A percentile compares a stretch with the other conserved stretches of the same genome.
These are phyloP conservation scores for Pseudogymnoascus sp. DNA, from an alignment of 2,329 filamentous ascomycete genomes.

Conservation along the genomic window DNA sequence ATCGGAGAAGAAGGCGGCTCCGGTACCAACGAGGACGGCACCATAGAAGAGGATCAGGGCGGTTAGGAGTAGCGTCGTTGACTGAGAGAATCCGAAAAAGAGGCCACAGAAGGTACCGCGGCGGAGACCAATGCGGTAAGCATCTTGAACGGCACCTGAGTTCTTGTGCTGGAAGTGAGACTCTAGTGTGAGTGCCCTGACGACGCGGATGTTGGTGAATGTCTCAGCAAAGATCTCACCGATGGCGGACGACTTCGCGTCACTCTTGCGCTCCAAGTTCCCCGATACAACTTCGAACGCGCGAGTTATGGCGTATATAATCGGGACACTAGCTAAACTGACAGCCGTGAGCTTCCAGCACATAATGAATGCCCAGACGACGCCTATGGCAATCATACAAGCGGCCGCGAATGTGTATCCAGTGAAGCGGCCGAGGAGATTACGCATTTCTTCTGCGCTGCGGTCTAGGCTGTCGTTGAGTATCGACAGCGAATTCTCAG, in stretches of 20 bases:
- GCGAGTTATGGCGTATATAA: constrained; percentile 59
- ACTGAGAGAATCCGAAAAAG: constrained; percentile 72
- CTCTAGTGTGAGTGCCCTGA: constrained; percentile 69
- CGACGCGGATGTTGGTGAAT: constrained; percentile 70
- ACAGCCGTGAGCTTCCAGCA: constrained; percentile 79
- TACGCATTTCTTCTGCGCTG: constrained; percentile 80
- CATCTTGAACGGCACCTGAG: constrained; percentile 38
- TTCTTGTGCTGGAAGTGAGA: constrained; percentile 61
- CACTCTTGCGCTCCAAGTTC: constrained; percentile 64
- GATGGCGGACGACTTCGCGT: constrained; percentile 52
- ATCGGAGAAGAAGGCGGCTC: constrained; percentile 43
- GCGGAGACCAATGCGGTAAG: constrained; percentile 54
- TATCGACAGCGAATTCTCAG: constrained; percentile 53
- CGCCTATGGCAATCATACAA: constrained; percentile 59
- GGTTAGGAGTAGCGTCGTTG: constrained; percentile 61
- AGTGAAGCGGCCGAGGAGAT: constrained; percentile 70
- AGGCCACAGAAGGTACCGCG: constrained; percentile 61
- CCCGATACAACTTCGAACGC: constrained; percentile 57
- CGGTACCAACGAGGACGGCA: constrained; percentile 50
- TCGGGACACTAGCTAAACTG: constrained; percentile 58
- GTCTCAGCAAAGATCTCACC: constrained; percentile 64
- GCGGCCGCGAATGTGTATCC: constrained; percentile 60
- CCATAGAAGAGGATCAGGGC: constrained; percentile 83
- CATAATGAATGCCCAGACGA: constrained; percentile 65
- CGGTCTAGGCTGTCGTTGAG: constrained; percentile 69